Base-by-base conservation (phyloP, 768 basidiomycete species). In the Punctularia strigosozonata region DNA sequence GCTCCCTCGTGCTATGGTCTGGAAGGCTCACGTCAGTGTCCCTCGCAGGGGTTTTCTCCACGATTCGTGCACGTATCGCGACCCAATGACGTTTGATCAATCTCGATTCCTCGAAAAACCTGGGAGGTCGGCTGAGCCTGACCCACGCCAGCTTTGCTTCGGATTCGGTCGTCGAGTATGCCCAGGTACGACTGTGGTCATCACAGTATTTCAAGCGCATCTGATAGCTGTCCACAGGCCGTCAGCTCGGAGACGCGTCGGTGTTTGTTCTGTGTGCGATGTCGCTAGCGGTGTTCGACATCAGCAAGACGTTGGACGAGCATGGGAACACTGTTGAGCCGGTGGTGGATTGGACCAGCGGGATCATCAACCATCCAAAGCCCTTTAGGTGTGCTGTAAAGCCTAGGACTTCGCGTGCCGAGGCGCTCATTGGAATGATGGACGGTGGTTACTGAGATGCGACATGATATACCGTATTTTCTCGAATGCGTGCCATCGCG, bases 231-330 rank as follows among this genome's bases (percentile, higher is more conserved):
- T n/a, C n/a, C n/a, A n/a, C n/a, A n/a, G n/a, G n/a, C n/a, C n/a
- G n/a, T n/a, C n/a, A n/a, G n/a, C 47, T 74, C 26, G 69, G 63
- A 4, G 63, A 68, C 15, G 55, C 60, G 1, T 64, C 61, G 3
- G 37, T 61, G 2, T 57, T 52, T 13, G 10, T 68, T 19, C 61
- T 59, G 50, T 52, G 59, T 12, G 57, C 62, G 4, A 59, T 61
- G 22, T 53, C 49, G 8, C 50, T 68, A 20, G 58, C 63, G 2
- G 37, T 56, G 2, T 63, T 66, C 43, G 46, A 46, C 12, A 60
- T 68, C 34, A 40, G 33, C 28, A 59, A 59, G 40, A 42, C 41
- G 6, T 25, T 36, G 22, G 44, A 43, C 34, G 37, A 41, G 37
- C 20, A 46, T 33, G 51, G 50, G 3, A 35, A 25, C 3, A 38